Base-by-base conservation (phyloP, 805 yeast species). In the Starmerella bombi region DNA sequence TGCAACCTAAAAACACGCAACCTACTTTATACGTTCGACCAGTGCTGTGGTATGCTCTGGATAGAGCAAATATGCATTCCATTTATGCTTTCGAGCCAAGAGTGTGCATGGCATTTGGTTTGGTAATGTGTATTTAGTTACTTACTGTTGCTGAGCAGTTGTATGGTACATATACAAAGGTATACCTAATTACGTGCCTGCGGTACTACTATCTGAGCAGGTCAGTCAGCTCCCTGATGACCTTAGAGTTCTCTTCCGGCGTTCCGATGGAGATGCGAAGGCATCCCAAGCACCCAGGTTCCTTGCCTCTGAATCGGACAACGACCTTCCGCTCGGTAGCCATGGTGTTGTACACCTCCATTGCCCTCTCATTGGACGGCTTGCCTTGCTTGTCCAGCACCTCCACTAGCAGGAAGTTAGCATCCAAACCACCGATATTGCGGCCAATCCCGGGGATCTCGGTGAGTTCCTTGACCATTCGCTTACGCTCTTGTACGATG, bases 251-350 rank as follows among this genome's bases (percentile, higher is more conserved):
- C 60, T 91, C 97, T 40, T 71, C 74, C 20, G 59, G 62, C 0
- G 94, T 85, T 15, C 98, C 98, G 25, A 91, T 65, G 1, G 96
- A 81, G 19, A 86, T 71, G 60, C 98, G 73, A 38, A 91, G 63
- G 36, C 84, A 83, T 25, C 98, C 98, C 4, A 64, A 63, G 58
- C 98, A 91, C 29, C 94, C 93, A 34, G 76, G 69, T 62, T 91
- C 98, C 27, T 65, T 72, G 23, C 98, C 98, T 64, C 98, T 73
- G 57, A 73, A 91, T 60, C 98, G 72, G 14, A 88, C 81, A 35
- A 91, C 97, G 18, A 88, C 85, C 25, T 72, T 74, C 34, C 76
- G 72, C 19, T 71, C 70, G 22, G 69, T 70, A 0, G 98, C 98
- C 55, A 91, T 62, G 32, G 61, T 65, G 43, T 68, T 67, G 58